These are phyloP conservation scores for Acer campestre DNA, from an alignment of 345 rosid genomes.

Conservation along the genomic window DNA sequence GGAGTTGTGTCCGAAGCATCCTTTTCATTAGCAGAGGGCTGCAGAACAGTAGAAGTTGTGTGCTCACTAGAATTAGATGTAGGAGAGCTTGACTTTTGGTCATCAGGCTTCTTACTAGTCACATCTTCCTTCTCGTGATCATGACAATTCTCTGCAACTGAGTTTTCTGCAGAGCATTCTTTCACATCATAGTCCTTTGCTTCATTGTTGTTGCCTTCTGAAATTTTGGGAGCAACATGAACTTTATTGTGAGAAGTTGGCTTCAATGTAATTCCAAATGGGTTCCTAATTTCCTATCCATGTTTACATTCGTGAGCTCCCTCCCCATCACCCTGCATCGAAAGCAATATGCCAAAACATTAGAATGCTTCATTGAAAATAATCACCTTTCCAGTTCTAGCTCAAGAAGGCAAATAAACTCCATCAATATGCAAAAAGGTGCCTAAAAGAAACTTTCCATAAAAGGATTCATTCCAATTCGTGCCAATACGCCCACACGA, in stretches of 20 bases:
- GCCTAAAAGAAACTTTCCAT: background rate
- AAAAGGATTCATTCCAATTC: background rate
- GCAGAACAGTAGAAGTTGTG: constrained; percentile 38
- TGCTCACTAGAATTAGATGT: constrained; percentile 35
- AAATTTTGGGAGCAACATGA: constrained; percentile 49
- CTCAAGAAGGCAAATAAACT: background rate
- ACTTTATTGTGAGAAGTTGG: constrained; percentile 41
- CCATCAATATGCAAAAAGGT: background rate
- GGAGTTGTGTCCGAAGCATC: constrained; percentile 33
- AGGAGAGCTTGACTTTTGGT: constrained; percentile 37
- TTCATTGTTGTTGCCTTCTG: constrained; percentile 37
- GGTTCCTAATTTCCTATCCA: constrained; percentile 68
- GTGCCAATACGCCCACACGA: background rate
- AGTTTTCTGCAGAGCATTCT: constrained; percentile 46
- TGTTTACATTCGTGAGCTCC: constrained; percentile 55
- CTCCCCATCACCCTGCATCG: constrained; percentile 78
- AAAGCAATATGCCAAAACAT: constrained; percentile 7
- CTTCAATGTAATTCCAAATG: constrained; percentile 42
- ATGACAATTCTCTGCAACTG: constrained; percentile 33
- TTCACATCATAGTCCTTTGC: constrained; percentile 60
- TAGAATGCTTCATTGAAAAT: constrained; percentile 15
- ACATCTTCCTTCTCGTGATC: constrained; percentile 42
- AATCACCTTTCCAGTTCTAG: background rate
- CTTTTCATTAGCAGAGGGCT: constrained; percentile 59
- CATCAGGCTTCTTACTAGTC: constrained; percentile 35